Conservation (phyloP, 2,329 filamentous ascomycete species). For the Ophiostoma novo-ulmi region DNA sequence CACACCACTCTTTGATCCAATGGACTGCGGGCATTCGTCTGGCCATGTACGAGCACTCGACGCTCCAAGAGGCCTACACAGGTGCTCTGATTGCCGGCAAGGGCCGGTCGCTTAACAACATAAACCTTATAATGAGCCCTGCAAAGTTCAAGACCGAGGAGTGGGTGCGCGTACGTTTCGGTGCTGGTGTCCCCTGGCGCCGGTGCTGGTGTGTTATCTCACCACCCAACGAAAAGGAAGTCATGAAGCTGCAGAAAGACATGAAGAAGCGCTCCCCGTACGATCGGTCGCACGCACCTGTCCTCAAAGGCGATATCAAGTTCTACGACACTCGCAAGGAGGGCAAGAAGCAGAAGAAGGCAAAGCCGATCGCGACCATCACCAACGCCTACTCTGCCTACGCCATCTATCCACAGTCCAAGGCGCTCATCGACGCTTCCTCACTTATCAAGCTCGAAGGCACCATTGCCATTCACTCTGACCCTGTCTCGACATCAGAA, state of each 20-base stretch:
- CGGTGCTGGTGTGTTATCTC: conserved; percentile 94
- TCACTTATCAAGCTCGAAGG: conserved; percentile 93
- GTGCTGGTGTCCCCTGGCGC: conserved; percentile 91
- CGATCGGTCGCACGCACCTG: conserved; percentile 60
- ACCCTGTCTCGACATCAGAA: conserved; percentile 71
- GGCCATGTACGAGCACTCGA: conserved; percentile 89
- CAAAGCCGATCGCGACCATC: conserved; percentile 82
- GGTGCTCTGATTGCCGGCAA: conserved; percentile 93
- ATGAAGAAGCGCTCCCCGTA: conserved; percentile 78
- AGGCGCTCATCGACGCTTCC: conserved; percentile 88
- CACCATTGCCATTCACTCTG: conserved; percentile 77
- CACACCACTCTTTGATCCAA: conserved; percentile 83
- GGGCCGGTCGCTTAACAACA: conserved; percentile 83
- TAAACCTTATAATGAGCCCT: conserved; percentile 80
- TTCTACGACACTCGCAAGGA: conserved; percentile 79
- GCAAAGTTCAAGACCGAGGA: conserved; percentile 73
- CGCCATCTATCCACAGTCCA: conserved; percentile 91
- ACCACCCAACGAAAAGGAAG: conserved; percentile 90
- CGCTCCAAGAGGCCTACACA: conserved; percentile 92
- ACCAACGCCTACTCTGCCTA: conserved; percentile 88
- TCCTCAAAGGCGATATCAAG: conserved; percentile 82
- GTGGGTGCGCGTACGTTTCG: conserved; percentile 93
- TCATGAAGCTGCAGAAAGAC: conserved; percentile 74
- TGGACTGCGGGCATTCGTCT: conserved; percentile 95
- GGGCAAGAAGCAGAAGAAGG: conserved; percentile 85